Evolutionary conservation across 192 early-diverging fungal genomes (phyloP).

Genomic region (Fimicolochytrium jonesii): DNA sequence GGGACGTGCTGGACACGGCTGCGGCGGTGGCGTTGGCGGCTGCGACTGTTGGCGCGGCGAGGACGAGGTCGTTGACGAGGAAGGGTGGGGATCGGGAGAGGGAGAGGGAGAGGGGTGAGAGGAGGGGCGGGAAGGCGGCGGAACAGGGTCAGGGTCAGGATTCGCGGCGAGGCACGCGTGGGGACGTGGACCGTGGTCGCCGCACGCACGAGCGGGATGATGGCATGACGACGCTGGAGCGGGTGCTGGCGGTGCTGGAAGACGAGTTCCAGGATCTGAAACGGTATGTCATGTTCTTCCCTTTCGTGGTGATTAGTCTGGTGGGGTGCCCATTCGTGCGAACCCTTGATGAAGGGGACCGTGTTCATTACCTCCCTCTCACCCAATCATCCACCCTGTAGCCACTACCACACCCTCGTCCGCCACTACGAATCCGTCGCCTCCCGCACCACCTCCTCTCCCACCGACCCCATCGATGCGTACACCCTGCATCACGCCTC

Average conservation of each 20-base stretch:
- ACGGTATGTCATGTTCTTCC: slow-evolving; percentile 19
- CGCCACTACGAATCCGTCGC: slow-evolving; percentile 41
- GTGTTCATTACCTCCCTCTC: no score
- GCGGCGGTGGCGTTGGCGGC: slow-evolving; percentile 8
- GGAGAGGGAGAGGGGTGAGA: not conserved
- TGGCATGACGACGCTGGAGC: slow-evolving; percentile 25
- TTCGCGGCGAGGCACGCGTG: not conserved
- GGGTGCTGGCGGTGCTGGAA: slow-evolving; percentile 34
- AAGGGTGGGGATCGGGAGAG: not conserved
- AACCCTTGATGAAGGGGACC: not conserved
- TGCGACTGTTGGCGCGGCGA: not conserved
- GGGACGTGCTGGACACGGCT: not conserved
- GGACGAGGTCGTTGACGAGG: no score
- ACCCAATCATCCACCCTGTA: slow-evolving; percentile 5
- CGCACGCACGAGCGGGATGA: slow-evolving; percentile 1
- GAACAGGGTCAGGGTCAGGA: not conserved
- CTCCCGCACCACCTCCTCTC: not conserved
- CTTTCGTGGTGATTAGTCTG: not conserved
- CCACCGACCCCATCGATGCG: not conserved
- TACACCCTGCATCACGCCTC: no score
- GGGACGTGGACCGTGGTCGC: not conserved
- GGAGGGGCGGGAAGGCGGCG: not conserved
- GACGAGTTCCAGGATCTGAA: slow-evolving; percentile 37
- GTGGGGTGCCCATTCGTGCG: not conserved
- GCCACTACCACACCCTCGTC: slow-evolving; percentile 45